Evolutionary conservation across 441 rosid species (phyloP).

Genomic region (Adansonia rubrostipa): DNA sequence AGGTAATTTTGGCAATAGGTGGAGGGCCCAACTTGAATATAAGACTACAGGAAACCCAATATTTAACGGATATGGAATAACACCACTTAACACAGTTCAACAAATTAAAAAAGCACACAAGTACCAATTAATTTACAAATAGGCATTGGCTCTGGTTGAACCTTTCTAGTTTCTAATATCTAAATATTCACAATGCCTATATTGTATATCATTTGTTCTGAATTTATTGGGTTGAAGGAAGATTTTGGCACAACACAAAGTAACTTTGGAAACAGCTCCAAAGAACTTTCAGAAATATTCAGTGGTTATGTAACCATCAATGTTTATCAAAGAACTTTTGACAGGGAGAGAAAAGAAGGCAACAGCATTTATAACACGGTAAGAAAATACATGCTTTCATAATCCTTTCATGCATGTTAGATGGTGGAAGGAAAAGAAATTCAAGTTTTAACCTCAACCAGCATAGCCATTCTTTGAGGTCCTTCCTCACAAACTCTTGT

Average conservation of each 20-base stretch:
- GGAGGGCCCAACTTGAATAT: no score
- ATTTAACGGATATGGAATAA: no score
- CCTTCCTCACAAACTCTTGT: constrained; percentile 93
- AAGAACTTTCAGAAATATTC: constrained; percentile 6
- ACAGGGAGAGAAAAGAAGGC: not conserved
- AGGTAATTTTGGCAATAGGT: no score
- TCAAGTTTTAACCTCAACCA: constrained; percentile 76
- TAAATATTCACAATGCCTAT: not conserved
- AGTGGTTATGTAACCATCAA: not conserved
- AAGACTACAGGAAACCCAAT: no score
- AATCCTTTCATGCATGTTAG: constrained; percentile 6
- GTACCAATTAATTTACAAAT: not conserved
- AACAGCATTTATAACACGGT: not conserved
- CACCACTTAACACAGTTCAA: not conserved
- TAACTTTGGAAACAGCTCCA: not conserved
- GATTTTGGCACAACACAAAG: not conserved
- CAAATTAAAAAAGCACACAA: not conserved
- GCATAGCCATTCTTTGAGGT: constrained; percentile 88
- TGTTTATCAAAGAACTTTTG: constrained; percentile 4
- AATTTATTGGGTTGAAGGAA: not conserved
- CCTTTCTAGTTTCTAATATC: not conserved
- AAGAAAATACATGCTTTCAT: not conserved
- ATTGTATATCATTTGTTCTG: constrained; percentile 5
- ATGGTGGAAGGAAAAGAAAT: constrained; percentile 23
- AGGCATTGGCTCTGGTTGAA: not conserved